Evolutionary conservation across 2,329 filamentous ascomycete genomes (phyloP).

Genomic region (Sclerotinia nivalis): DNA sequence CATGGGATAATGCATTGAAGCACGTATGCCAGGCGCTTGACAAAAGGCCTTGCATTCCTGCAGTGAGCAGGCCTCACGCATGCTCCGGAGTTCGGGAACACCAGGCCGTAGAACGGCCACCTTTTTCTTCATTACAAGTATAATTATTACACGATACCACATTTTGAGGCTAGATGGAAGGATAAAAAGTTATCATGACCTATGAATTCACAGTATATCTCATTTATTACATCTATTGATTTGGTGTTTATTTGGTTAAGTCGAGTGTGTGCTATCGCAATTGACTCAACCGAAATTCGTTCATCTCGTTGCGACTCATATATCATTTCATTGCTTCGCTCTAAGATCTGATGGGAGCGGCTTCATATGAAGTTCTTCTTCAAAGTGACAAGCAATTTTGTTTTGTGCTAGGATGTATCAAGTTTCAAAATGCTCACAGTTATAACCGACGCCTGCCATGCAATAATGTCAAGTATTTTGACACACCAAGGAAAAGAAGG

Average conservation of each 20-base stretch:
- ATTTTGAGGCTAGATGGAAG: not conserved
- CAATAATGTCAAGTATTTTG: not conserved
- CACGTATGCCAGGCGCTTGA: not conserved
- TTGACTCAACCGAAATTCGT: not conserved
- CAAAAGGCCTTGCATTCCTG: not conserved
- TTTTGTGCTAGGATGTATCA: not conserved
- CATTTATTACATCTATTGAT: not conserved
- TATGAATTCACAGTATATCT: not conserved
- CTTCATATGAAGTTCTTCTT: not conserved
- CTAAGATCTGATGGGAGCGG: not conserved
- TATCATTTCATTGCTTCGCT: not conserved
- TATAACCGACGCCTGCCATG: not conserved
- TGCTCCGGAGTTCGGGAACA: not conserved
- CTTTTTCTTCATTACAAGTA: not conserved
- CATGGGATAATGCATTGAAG: not conserved
- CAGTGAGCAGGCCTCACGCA: slow-evolving; percentile 7
- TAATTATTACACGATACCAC: not conserved
- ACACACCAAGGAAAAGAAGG: slow-evolving; percentile 2
- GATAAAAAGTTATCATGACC: not conserved
- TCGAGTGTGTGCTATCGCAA: not conserved
- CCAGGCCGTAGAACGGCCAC: not conserved
- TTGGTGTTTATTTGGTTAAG: not conserved
- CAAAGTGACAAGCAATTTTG: not conserved
- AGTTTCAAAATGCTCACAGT: not conserved
- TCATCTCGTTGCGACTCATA: not conserved